Base-by-base conservation (phyloP, 768 basidiomycete species). In the Mycena vulgaris region DNA sequence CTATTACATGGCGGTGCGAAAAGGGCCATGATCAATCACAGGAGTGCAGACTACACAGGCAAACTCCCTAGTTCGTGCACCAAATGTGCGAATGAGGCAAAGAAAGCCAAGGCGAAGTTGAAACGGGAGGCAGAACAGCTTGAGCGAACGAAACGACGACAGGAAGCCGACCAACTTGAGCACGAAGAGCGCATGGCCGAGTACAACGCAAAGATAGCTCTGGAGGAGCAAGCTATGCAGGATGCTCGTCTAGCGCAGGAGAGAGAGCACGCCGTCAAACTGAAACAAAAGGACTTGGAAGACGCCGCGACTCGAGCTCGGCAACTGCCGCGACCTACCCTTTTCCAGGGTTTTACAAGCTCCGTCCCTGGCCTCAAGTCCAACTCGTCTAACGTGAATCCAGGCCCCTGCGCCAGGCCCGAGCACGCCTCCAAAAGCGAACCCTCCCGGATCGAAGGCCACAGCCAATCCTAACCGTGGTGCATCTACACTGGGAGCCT, bases 211-310 rank as follows among this genome's bases (percentile, higher is more conserved):
- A 70, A 81, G 67, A 68, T 85, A 17, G 77, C 74, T 27, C 71
- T 58, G 25, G 75, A 81, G 66, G 62, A 55, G 23, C 77, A 83
- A 47, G 71, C 68, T 0, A 7, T 77, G 8, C 75, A 76, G n/a
- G 87, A 88, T 48, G 49, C 76, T 0, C 81, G 83, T 59, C 76
- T 84, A 1, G 81, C 76, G 5, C 64, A 78, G 53, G 80, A 87
- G 59, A 75, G 85, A 37, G 72, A 66, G 2, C 65, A 79, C 19
- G 82, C 78, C 0, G 58, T 87, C 5, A 61, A 66, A 14, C 86
- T 86, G 75, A 89, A 86, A 77, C 55, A 81, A 63, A 75, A 78
- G 30, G 90, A 90, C 55, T 78, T 91, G 11, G 76, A 84, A 49
- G 80, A 78, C 11, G 74, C 78, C 25, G 51, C 19, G 16, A 33